Conservation (phyloP, 2,329 filamentous ascomycete genomes). For the Lithohypha guttulata region DNA sequence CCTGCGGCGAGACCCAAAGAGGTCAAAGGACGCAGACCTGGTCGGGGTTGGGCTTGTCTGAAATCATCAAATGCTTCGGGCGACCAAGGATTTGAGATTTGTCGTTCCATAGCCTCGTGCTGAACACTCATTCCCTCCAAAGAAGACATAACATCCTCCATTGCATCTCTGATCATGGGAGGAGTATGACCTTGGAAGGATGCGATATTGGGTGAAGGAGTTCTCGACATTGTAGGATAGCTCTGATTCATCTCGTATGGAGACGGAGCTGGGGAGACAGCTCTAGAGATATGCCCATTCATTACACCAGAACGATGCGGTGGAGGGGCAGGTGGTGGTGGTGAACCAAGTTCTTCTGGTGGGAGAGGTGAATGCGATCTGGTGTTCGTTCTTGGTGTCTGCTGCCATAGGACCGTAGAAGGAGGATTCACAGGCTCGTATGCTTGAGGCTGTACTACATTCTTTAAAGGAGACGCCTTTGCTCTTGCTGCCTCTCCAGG, state of each 20-base stretch:
- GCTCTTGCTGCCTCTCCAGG: slow-evolving; percentile 16
- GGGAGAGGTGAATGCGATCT: slow-evolving; percentile 24
- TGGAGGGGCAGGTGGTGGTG: slow-evolving; percentile 74
- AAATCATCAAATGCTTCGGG: slow-evolving; percentile 68
- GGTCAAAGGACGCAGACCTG: slow-evolving; percentile 53
- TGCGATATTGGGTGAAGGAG: slow-evolving; percentile 58
- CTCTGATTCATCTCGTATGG: slow-evolving; percentile 25
- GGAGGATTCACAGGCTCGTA: slow-evolving; percentile 27
- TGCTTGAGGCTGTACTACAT: slow-evolving; percentile 24
- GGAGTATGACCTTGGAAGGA: slow-evolving; percentile 63
- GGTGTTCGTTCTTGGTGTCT: slow-evolving; percentile 27
- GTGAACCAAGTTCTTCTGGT: slow-evolving; percentile 47
- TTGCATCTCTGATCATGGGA: slow-evolving; percentile 82
- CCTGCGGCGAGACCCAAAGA: slow-evolving; percentile 57
- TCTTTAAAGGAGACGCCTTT: slow-evolving; percentile 3
- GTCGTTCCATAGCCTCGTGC: slow-evolving; percentile 39
- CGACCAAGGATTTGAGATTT: slow-evolving; percentile 68
- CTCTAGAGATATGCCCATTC: slow-evolving; percentile 27
- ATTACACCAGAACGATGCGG: slow-evolving; percentile 50
- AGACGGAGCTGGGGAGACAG: slow-evolving; percentile 37
- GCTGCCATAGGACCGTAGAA: slow-evolving; percentile 30
- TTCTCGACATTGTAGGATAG: slow-evolving; percentile 44
- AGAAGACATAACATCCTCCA: slow-evolving; percentile 97
- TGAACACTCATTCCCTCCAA: slow-evolving; percentile 68
- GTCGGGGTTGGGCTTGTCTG: slow-evolving; percentile 26